Evolutionary conservation across 805 yeast species (phyloP), one percentile per base, ranked within the genome.

Genomic region (Hemisphaericaspora nanyangensis): DNA sequence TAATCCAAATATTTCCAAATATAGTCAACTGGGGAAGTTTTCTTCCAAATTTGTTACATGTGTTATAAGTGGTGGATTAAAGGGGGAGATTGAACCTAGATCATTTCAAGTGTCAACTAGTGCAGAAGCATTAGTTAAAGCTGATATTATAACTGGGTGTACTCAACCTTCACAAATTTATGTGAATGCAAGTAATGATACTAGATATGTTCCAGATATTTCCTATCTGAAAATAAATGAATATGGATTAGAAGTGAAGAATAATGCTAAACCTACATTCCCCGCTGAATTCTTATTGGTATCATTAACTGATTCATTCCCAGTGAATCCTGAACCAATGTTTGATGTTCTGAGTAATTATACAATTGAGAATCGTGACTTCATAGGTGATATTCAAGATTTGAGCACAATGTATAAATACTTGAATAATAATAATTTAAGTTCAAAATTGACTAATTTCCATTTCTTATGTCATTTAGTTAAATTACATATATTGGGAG

Each of bases 41-140:
- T 85, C 96, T 12, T 89, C 97, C 7, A 87, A 88, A 55, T 93
- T 88, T 57, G 91, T 90, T 15, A 91, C 98, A 1, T 90, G 97
- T 64, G 91, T 89, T 17, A 73, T 93, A 3, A 78, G 95, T 1
- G 99, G 99, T n/a, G 95, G 95, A 47, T 56, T 72, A 11, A 63
- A 79, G 35, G 93, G 95, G 17, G 95, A 91, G 45, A 91, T 93
- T 54, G 99, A 91, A 54, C 85, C 95, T 3, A 70, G 85, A 13
- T 77, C 95, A 29, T 93, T 90, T 60, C 99, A 93, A 60, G 96
- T 88, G 0, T 82, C 95, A 4, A 79, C 80, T 24, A 74, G 80
- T 42, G 96, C 95, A 0, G 97, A 93, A 61, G 95, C 88, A 0
- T 69, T 93, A 54, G 88, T 87, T 0, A 74, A 76, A 35, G 96